Evolutionary conservation across 1,284 basidiomycete genomes (phyloP).

Genomic region (Ustilago tritici): DNA sequence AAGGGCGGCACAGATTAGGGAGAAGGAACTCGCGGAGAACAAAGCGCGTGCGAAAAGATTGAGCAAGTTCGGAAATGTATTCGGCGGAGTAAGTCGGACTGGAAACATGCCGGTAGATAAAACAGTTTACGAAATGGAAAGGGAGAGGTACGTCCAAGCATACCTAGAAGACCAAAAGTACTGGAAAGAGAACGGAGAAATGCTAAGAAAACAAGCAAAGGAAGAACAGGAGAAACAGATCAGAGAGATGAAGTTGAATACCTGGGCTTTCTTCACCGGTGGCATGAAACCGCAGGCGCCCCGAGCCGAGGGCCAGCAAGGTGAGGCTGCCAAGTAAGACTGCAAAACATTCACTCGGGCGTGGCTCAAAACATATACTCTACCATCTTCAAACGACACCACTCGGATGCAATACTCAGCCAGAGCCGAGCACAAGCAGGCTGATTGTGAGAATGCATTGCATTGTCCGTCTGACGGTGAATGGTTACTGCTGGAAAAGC

Average conservation of each 20-base stretch:
- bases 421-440: background rate
- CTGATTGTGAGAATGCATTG: background rate
- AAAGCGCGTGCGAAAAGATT: conserved; percentile 28
- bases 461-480: background rate
- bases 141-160: conserved; percentile 83
- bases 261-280: conserved; percentile 59
- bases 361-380: background rate
- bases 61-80: conserved; percentile 71
- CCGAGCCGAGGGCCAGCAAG: background rate
- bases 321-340: background rate
- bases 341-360: background rate
- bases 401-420: background rate
- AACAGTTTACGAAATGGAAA: conserved; percentile 91
- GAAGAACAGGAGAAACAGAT: conserved; percentile 84
- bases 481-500: conserved; percentile 74
- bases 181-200: conserved; percentile 82
- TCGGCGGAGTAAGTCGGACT: conserved; percentile 72
- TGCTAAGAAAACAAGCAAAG: conserved; percentile 82
- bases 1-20: conserved; percentile 78
- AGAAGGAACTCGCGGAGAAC: conserved; percentile 74
- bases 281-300: conserved; percentile 23
- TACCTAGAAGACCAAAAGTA: conserved; percentile 91
- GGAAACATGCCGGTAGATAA: conserved; percentile 33
- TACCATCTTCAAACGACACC: background rate
- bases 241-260: conserved; percentile 71